These are phyloP conservation scores for Neurospora pannonica DNA, from an alignment of 495 filamentous ascomycete species.

Conservation along the genomic window DNA sequence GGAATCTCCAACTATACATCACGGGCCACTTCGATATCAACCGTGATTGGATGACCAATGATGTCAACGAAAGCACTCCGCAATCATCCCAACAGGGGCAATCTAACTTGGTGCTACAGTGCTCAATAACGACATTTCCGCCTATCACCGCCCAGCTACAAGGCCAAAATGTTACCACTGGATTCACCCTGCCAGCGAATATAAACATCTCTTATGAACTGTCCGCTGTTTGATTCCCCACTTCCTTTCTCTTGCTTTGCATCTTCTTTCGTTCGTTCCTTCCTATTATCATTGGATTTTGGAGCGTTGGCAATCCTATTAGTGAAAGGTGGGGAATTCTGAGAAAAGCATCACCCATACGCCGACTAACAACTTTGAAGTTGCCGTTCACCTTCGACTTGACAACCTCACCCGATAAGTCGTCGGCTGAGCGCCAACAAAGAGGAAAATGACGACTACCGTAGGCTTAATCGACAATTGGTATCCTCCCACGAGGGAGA, in stretches of 20 bases:
- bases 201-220: not conserved
- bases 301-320: not conserved
- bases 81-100: too few species aligned
- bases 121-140: too few species aligned
- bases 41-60: too few species aligned
- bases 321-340: not conserved
- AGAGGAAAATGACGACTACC: not conserved
- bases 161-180: too few species aligned
- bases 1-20: not conserved
- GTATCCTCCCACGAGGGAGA: constrained; percentile 44
- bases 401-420: not conserved
- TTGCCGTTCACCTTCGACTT: not conserved
- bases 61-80: too few species aligned
- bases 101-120: too few species aligned
- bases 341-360: not conserved
- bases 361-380: not conserved
- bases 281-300: not conserved
- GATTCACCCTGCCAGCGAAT: not conserved
- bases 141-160: too few species aligned
- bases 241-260: not conserved
- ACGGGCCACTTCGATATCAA: too few species aligned
- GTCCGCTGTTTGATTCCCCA: not conserved
- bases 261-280: not conserved
- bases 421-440: not conserved
- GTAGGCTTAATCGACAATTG: constrained; percentile 36